phyloP scores from a whole-genome alignment of 129 eudicot genomes.

The Tagetes erecta region DNA sequence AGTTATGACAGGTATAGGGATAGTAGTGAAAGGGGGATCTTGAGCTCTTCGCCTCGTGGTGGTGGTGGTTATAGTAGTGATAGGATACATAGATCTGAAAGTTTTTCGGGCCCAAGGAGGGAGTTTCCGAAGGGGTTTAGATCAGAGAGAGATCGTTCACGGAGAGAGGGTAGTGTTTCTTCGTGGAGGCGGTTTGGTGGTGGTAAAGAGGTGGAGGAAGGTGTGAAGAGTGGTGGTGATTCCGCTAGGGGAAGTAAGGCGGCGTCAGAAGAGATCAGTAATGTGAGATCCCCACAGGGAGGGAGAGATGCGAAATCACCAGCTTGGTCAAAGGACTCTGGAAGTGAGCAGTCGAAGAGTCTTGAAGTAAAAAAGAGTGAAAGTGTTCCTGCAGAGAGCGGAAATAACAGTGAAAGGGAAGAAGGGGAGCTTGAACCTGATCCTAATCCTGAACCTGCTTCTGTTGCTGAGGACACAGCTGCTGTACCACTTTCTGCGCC shows the following conservation, averaged over 20 bases:
- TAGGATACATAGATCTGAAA: slow-evolving; percentile 83
- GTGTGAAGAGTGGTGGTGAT: slow-evolving; percentile 54
- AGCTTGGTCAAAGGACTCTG: slow-evolving; percentile 87
- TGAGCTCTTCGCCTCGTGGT: slow-evolving; percentile 70
- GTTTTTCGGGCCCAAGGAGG: slow-evolving; percentile 83
- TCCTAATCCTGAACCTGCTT: slow-evolving; percentile 52
- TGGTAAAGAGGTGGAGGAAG: slow-evolving; percentile 69
- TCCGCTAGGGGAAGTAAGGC: slow-evolving; percentile 48
- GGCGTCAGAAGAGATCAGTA: slow-evolving; percentile 48
- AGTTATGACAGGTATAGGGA: slow-evolving; percentile 73
- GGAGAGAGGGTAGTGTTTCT: slow-evolving; percentile 70
- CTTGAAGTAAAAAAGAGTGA: slow-evolving; percentile 70
- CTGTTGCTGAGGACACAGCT: slow-evolving; percentile 26
- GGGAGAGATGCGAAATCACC: slow-evolving; percentile 75
- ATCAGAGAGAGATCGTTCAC: slow-evolving; percentile 84
- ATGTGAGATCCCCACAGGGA: slow-evolving; percentile 64
- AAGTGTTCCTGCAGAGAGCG: slow-evolving; percentile 61
- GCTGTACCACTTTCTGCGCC: slow-evolving; percentile 37
- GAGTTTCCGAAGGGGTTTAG: slow-evolving; percentile 96
- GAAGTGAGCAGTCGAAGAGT: slow-evolving; percentile 76
- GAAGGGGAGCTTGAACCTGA: slow-evolving; percentile 99
- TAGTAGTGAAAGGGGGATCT: slow-evolving; percentile 56
- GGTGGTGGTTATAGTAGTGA: slow-evolving; percentile 73
- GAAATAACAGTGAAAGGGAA: slow-evolving; percentile 74
- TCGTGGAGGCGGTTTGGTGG: slow-evolving; percentile 80